Conservation (phyloP, 2,329 filamentous ascomycete species). For the Cercospora beticola region DNA sequence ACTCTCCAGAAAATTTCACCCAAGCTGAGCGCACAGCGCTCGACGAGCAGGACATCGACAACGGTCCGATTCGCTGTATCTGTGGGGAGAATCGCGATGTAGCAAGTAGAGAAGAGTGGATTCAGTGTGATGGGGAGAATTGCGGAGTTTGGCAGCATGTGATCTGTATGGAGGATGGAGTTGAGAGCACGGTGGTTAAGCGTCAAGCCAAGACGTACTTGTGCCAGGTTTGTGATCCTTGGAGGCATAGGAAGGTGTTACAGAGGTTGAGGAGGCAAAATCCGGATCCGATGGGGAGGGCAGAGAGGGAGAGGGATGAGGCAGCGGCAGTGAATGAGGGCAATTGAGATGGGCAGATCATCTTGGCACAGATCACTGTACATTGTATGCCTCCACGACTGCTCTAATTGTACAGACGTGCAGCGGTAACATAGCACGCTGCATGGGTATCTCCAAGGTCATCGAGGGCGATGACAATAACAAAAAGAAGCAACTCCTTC, state of each 20-base stretch:
- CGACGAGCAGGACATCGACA: neutral
- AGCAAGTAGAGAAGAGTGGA: slow-evolving; percentile 20
- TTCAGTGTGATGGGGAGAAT: slow-evolving; percentile 25
- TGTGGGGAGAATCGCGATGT: slow-evolving; percentile 29
- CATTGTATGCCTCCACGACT: neutral
- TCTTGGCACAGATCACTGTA: neutral
- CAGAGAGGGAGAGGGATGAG: neutral
- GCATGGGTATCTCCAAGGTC: neutral
- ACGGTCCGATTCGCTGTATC: slow-evolving; percentile 31
- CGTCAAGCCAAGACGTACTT: slow-evolving; percentile 18
- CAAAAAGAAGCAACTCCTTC: neutral
- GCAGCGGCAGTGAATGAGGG: neutral
- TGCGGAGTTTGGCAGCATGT: slow-evolving; percentile 37
- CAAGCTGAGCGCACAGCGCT: slow-evolving; percentile 9
- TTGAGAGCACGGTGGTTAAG: slow-evolving; percentile 12
- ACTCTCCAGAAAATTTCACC: slow-evolving; percentile 26
- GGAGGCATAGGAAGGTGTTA: slow-evolving; percentile 21
- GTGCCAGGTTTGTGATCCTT: slow-evolving; percentile 33
- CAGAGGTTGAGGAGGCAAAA: slow-evolving; percentile 17
- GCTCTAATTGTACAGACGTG: neutral
- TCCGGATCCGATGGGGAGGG: neutral
- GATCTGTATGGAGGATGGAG: slow-evolving; percentile 26
- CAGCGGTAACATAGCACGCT: neutral
- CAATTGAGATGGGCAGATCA: neutral
- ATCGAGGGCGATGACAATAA: neutral